Percentiles rank a stretch among this genome's conserved stretches.
Evolutionary conservation across 208 protist genomes (phyloP).

Genomic region (Acanthamoeba healyi): DNA sequence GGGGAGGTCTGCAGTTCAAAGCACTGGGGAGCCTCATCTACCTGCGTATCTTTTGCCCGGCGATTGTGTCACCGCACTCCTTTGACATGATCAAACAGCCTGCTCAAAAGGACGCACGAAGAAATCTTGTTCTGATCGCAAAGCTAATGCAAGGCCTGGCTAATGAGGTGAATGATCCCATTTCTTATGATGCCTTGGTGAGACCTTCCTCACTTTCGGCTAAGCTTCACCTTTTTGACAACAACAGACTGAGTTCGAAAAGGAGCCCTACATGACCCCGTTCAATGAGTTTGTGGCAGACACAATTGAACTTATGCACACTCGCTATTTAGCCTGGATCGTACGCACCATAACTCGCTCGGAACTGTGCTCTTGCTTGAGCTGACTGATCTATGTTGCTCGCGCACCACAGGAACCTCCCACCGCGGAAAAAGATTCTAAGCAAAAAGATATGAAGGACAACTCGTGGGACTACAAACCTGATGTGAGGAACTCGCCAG

Average conservation of each 20-base stretch:
- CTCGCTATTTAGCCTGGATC: slow-evolving; percentile 39
- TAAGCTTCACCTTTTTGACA: too few species aligned
- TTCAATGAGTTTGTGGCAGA: slow-evolving; percentile 41
- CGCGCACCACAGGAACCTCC: not conserved
- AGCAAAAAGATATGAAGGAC: not conserved
- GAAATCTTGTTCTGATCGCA: slow-evolving; percentile 8
- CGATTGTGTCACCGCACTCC: slow-evolving; percentile 29
- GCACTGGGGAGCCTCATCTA: slow-evolving; percentile 38
- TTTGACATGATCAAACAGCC: slow-evolving; percentile 49
- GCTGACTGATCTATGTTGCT: too few species aligned
- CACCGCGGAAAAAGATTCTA: not conserved
- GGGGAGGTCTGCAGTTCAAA: not conserved
- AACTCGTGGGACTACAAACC: slow-evolving; percentile 11
- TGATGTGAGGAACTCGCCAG: not conserved
- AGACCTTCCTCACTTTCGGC: not conserved
- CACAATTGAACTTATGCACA: not conserved
- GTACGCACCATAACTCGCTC: not conserved
- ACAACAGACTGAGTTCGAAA: not conserved
- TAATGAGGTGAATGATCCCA: not conserved
- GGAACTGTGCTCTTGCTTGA: not conserved
- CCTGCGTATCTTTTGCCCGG: slow-evolving; percentile 36
- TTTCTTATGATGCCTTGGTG: not conserved
- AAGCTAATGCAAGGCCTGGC: slow-evolving; percentile 52
- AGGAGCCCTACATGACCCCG: slow-evolving; percentile 32
- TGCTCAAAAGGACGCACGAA: not conserved